Base-by-base conservation (phyloP, 2,329 filamentous ascomycete genomes). In the Canariomyces notabilis region DNA sequence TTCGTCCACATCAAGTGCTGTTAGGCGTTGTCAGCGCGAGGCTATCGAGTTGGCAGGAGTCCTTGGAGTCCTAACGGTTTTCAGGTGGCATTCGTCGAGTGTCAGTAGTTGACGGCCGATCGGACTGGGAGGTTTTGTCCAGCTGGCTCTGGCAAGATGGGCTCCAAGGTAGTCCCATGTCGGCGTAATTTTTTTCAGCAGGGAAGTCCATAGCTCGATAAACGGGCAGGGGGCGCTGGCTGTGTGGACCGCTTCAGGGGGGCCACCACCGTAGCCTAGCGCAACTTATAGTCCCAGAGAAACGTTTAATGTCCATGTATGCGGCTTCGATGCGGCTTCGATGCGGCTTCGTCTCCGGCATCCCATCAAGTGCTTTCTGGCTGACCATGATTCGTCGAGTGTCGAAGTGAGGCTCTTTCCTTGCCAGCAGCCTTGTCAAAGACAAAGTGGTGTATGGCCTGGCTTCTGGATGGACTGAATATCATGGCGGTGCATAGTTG, bases 141-240 rank as follows among this genome's bases (percentile, higher is more conserved):
- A 4, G 7, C 26, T 29, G 9, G 26, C 4, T 29, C 21, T 37
- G 31, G 21, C 29, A 23, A 18, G 37, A 23, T 20, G 21, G 20
- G 31, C 31, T 21, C 15, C 16, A 21, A n/a, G 15, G 19, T 39
- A 11, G 8, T 3, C 22, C 45, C 31, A 22, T 26, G 19, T 48
- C 45, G 21, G 45, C 45, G 7, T 7, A 18, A 18, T 48, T 39
- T 2, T 38, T 19, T n/a, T 43, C 41, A 6, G 32, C 9, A 23
- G 41, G 32, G 23, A 43, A 36, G 19, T 26, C 21, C 11, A 29
- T 29, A 8, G 4, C 14, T 8, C 14, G 9, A 12, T 3, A 29
- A 29, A 29, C 9, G 26, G 26, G 8, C 14, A 29, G 9, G 26
- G 4, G 9, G 26, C 8, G 26, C 26, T 29, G 8, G 4, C 26